Conservation (phyloP, 257 asterid species). For the Leptodermis oblonga region DNA sequence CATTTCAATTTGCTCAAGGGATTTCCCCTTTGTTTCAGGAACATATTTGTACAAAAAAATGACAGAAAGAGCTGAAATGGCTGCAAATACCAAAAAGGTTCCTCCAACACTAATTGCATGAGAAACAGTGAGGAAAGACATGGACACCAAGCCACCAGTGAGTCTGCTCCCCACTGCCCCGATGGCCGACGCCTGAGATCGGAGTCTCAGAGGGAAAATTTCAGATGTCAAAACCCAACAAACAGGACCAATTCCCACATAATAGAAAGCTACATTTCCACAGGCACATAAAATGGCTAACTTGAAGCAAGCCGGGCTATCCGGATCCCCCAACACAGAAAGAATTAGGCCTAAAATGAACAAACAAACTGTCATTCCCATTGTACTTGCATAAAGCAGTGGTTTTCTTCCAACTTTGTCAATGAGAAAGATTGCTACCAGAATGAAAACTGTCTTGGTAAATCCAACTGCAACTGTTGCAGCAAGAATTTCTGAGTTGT, state of each 20-base stretch:
- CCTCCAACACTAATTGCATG: slow-evolving; percentile 58
- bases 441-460: slow-evolving; percentile 48
- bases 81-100: slow-evolving; percentile 48
- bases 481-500: slow-evolving; percentile 40
- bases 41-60: slow-evolving; percentile 40
- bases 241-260: slow-evolving; percentile 66
- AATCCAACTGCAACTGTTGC: slow-evolving; percentile 66
- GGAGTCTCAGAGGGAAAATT: slow-evolving; percentile 51
- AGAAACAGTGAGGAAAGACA: slow-evolving; percentile 52
- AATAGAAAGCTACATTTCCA: slow-evolving; percentile 69
- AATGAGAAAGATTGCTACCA: slow-evolving; percentile 48
- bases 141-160: slow-evolving; percentile 54
- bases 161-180: slow-evolving; percentile 65
- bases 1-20: slow-evolving; percentile 63
- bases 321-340: slow-evolving; percentile 12
- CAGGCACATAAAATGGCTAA: slow-evolving; percentile 45
- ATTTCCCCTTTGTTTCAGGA: slow-evolving; percentile 69
- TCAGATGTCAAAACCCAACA: slow-evolving; percentile 72
- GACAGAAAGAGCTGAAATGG: slow-evolving; percentile 48
- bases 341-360: slow-evolving; percentile 47
- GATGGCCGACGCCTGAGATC: slow-evolving; percentile 59
- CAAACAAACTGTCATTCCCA: slow-evolving; percentile 58
- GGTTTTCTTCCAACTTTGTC: slow-evolving; percentile 63
- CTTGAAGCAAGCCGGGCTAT: slow-evolving; percentile 24
- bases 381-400: slow-evolving; percentile 48